These are phyloP conservation scores for Marasmius tenuissimus DNA, from an alignment of 1,284 basidiomycete species.

Conservation along the genomic window DNA sequence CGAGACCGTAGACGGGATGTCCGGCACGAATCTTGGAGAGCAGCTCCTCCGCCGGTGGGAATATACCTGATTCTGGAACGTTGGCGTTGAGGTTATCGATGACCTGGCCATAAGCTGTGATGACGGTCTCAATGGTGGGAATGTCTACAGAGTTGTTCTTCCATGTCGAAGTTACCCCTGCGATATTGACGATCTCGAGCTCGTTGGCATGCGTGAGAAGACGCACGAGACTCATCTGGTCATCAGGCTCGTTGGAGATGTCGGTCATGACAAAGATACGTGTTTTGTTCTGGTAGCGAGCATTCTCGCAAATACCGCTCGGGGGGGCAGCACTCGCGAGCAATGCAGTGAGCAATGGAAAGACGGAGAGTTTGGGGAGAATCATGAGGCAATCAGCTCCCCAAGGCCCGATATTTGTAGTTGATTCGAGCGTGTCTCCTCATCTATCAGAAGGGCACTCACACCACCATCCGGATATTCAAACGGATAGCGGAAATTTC, in stretches of 20 bases:
- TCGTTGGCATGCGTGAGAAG: conserved; percentile 3
- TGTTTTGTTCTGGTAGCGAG: too few species aligned
- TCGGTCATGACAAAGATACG: not conserved
- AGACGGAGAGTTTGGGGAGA: too few species aligned
- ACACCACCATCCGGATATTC: too few species aligned
- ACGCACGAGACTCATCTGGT: conserved; percentile 1
- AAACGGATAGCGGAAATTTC: too few species aligned
- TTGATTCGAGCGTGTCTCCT: too few species aligned
- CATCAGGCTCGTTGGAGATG: not conserved
- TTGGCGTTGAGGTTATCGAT: conserved; percentile 7
- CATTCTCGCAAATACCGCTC: too few species aligned
- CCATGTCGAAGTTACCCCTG: conserved; percentile 6
- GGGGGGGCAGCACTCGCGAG: too few species aligned
- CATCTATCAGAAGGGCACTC: too few species aligned
- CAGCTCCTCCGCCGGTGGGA: not conserved
- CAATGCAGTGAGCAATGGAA: too few species aligned
- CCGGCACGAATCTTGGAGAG: conserved; percentile 3
- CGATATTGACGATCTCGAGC: conserved; percentile 1
- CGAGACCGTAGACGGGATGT: conserved; percentile 1
- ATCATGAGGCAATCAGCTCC: too few species aligned
- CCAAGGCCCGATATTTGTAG: too few species aligned
- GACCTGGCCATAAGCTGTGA: conserved; percentile 6
- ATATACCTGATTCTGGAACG: not conserved
- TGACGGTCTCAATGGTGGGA: conserved; percentile 3
- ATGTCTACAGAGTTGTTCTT: not conserved